Conservation (phyloP, 306 rosid genomes). For the Cucurbita pepo region DNA sequence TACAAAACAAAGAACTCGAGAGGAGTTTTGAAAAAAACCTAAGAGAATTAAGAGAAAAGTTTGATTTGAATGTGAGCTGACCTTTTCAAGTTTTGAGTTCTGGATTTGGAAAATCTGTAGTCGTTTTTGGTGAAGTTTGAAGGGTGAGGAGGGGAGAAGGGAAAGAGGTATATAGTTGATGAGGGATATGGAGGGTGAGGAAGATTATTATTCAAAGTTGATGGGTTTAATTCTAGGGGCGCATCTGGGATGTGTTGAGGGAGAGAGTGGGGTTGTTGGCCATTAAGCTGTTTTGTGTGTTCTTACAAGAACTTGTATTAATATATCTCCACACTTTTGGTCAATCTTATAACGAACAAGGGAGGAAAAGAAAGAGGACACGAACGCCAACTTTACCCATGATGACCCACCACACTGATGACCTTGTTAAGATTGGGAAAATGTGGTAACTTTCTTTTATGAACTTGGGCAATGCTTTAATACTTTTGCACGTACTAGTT, state of each 20-base stretch:
- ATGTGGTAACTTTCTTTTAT: not conserved
- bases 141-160: not conserved
- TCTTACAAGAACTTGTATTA: not conserved
- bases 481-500: not conserved
- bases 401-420: not conserved
- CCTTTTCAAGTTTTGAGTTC: not conserved
- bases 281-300: not conserved
- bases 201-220: constrained; percentile 17
- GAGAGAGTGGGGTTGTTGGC: constrained; percentile 16
- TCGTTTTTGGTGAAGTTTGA: not conserved
- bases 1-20: not conserved
- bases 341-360: not conserved
- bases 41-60: not conserved
- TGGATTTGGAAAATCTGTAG: not conserved
- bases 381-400: not conserved
- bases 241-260: constrained; percentile 23
- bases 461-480: not conserved
- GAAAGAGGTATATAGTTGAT: not conserved
- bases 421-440: not conserved
- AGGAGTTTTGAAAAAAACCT: not conserved
- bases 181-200: not conserved
- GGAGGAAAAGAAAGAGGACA: not conserved
- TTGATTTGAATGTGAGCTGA: not conserved
- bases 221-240: constrained; percentile 25
- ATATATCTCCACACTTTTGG: not conserved